phyloP scores from a whole-genome alignment of 768 basidiomycete species.

The Cystofilobasidium capitatum region DNA sequence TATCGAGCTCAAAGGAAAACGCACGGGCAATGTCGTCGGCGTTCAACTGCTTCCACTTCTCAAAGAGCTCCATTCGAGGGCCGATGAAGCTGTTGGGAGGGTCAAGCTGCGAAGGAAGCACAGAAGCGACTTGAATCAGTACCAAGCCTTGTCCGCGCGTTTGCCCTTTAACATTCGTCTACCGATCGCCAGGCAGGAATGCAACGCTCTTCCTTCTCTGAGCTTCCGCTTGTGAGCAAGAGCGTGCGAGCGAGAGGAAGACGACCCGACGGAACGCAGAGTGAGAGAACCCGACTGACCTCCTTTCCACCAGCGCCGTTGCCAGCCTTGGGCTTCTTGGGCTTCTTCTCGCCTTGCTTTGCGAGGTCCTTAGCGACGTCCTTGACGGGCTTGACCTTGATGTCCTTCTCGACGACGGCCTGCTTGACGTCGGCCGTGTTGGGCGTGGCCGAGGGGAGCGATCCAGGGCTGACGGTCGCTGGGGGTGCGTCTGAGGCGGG shows the following conservation, averaged over 20 bases:
- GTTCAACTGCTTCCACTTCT: constrained; percentile 26
- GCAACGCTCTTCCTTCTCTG: too few relatives aligned
- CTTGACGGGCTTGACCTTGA: not conserved
- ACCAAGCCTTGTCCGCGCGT: too few relatives aligned
- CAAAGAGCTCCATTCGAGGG: constrained; percentile 21
- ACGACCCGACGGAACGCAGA: too few relatives aligned
- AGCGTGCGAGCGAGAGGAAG: too few relatives aligned
- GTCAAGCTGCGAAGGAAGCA: constrained; percentile 17
- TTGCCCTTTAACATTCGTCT: too few relatives aligned
- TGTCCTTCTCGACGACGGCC: constrained; percentile 9
- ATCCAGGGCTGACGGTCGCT: constrained; percentile 6
- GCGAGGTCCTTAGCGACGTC: constrained; percentile 3
- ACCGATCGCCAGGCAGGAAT: not conserved
- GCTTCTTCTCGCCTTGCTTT: constrained; percentile 26
- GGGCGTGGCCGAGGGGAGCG: not conserved
- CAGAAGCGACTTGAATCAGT: not conserved
- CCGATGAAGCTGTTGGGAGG: constrained; percentile 26
- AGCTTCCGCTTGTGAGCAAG: too few relatives aligned
- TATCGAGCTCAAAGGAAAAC: constrained; percentile 24
- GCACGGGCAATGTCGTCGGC: constrained; percentile 24
- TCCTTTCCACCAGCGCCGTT: constrained; percentile 14
- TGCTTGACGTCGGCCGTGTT: constrained; percentile 16
- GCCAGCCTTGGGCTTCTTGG: constrained; percentile 29
- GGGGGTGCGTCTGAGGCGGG: constrained; percentile 24
- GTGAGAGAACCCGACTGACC: constrained; percentile 5